Conservation (phyloP, 768 basidiomycete species). For the Porphyrellus cyaneotinctus region DNA sequence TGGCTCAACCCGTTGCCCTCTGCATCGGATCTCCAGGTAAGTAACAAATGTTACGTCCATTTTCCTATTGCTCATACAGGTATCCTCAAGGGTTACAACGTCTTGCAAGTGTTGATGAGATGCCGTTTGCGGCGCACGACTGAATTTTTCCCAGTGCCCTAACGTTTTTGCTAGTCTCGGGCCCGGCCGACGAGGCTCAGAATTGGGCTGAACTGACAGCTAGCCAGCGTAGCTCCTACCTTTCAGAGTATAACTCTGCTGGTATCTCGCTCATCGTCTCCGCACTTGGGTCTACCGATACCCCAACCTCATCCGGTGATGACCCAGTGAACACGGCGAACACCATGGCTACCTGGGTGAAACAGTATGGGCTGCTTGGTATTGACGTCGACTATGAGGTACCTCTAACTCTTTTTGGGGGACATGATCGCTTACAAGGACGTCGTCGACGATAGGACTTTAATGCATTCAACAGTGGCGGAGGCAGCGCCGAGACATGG, state of each 20-base stretch:
- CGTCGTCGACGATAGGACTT: slow-evolving; percentile 25
- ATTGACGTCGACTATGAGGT: slow-evolving; percentile 56
- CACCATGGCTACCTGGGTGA: slow-evolving; percentile 45
- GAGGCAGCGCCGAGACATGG: slow-evolving; percentile 40
- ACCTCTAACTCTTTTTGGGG: neutral
- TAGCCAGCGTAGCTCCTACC: slow-evolving; percentile 37
- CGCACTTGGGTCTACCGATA: slow-evolving; percentile 43
- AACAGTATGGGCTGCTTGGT: slow-evolving; percentile 43
- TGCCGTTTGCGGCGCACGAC: slow-evolving; percentile 19
- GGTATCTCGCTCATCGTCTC: slow-evolving; percentile 58
- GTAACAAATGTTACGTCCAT: too few relatives aligned
- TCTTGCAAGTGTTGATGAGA: too few relatives aligned
- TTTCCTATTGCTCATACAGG: too few relatives aligned
- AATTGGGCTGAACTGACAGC: too few relatives aligned
- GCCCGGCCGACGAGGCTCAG: too few relatives aligned
- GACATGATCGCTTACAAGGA: neutral
- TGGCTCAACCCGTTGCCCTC: slow-evolving; percentile 44
- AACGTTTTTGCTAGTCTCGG: too few relatives aligned
- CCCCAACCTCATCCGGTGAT: slow-evolving; percentile 40
- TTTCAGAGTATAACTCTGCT: slow-evolving; percentile 46
- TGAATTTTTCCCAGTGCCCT: too few relatives aligned
- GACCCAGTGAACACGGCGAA: slow-evolving; percentile 41
- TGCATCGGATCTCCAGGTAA: slow-evolving; percentile 41
- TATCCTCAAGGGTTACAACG: too few relatives aligned
- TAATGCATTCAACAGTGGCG: slow-evolving; percentile 28